Evolutionary conservation across 352 stramenopile species (phyloP), one percentile per base, ranked within the genome.

Genomic region (Thalassiosira sp.): DNA sequence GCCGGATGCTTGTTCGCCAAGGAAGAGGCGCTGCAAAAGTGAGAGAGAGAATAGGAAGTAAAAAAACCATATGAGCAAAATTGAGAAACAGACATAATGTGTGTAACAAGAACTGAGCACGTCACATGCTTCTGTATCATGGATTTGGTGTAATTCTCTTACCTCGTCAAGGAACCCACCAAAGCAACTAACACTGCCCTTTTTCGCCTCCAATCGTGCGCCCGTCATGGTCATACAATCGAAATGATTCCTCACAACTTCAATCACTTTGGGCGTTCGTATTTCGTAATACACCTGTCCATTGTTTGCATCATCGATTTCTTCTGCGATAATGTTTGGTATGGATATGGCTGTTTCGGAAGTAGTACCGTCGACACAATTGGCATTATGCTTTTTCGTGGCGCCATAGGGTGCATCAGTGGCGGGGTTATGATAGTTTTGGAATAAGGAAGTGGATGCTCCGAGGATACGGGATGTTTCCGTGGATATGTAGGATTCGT

Each of bases 241-340:
- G 53, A 88, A 85, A 42, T 85, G 72, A 72, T 88, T 88, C 25
- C 65, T 56, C 40, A 76, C 76, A 24, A 88, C 65, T 45, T 79
- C 53, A 31, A 45, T 66, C 1, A 85, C 76, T 45, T 54, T 77
- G 15, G 81, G 72, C 15, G 76, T 84, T 10, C 76, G 63, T 51
- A 83, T 72, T 65, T 83, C 75, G 53, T 76, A 83, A 53, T 60
- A 76, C 28, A 60, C 35, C 51, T 68, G 37, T 1, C 65, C 72
- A 11, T 22, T 33, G 27, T n/a, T 42, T 35, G 24, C 27, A 31
- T 64, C 45, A 31, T 64, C 45, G n/a, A 63, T n/a, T 31, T 53
- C 42, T 45, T 79, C 71, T 15, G 15, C 31, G 24, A 79, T 73
- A 40, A 73, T 65, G 22, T 79, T 79, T 0, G 71, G 61, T 42